A percentile compares a stretch with the other conserved stretches of the same genome.
These are phyloP conservation scores for Moesziomyces globuligerus DNA, from an alignment of 1,284 basidiomycete species.

Conservation along the genomic window DNA sequence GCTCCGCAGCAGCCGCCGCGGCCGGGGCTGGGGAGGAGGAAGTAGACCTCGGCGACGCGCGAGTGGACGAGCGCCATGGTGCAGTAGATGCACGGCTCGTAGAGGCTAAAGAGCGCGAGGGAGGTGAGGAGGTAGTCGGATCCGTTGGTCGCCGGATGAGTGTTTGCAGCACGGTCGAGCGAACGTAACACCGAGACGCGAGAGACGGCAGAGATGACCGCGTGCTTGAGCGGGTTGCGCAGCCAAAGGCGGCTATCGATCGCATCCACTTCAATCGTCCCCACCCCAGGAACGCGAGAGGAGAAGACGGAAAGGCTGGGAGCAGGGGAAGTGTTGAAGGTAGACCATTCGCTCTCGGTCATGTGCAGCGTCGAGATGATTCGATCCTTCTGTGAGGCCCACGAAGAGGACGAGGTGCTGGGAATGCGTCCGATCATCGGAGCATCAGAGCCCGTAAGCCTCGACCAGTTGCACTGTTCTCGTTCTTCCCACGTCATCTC, in stretches of 20 bases:
- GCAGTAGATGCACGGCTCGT: constrained; percentile 66
- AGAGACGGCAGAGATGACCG: constrained; percentile 29
- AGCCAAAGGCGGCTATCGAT: constrained; percentile 47
- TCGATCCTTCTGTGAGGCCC: not conserved
- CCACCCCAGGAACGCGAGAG: constrained; percentile 3
- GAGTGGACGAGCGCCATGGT: constrained; percentile 65
- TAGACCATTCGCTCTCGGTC: constrained; percentile 16
- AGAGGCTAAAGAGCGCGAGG: constrained; percentile 58
- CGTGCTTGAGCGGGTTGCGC: constrained; percentile 62
- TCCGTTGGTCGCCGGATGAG: constrained; percentile 35
- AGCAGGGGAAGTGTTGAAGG: constrained; percentile 1
- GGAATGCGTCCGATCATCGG: constrained; percentile 20
- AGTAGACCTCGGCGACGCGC: constrained; percentile 56
- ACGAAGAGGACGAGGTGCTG: not conserved
- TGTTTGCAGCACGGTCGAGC: no score
- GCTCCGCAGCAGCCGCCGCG: constrained; percentile 61
- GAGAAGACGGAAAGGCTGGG: not conserved
- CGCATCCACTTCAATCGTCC: constrained; percentile 50
- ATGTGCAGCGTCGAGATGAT: constrained; percentile 14
- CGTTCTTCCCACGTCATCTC: constrained; percentile 12
- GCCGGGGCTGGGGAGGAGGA: constrained; percentile 54
- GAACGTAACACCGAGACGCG: constrained; percentile 24
- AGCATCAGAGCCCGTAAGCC: constrained; percentile 13
- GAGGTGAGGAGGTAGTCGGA: constrained; percentile 63
- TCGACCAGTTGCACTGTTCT: constrained; percentile 22